Percentiles rank a stretch among this genome's conserved stretches.
Conservation (phyloP, 371 early-diverging fungal genomes). For the Cokeromyces recurvatus region DNA sequence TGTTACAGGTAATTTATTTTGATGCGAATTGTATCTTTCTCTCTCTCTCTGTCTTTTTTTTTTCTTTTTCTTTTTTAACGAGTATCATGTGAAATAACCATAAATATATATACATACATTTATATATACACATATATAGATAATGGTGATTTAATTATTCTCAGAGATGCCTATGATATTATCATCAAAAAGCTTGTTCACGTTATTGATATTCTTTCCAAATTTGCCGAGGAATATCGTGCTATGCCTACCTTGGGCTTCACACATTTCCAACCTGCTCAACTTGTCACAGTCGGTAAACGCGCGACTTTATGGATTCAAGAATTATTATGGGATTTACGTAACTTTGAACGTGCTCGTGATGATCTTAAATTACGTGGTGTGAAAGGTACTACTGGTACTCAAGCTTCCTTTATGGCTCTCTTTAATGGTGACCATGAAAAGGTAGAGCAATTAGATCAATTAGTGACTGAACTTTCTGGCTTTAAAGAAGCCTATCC, state of each 20-base stretch:
- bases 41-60: too few relatives aligned
- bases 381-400: slow-evolving; percentile 98
- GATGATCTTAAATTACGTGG: slow-evolving; percentile 91
- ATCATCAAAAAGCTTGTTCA: slow-evolving; percentile 84
- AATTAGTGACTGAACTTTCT: slow-evolving; percentile 82
- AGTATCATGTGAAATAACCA: too few relatives aligned
- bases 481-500: slow-evolving; percentile 85
- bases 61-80: too few relatives aligned
- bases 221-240: slow-evolving; percentile 78
- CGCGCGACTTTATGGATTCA: slow-evolving; percentile 95
- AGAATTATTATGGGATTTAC: slow-evolving; percentile 93
- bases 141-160: slow-evolving; percentile 93
- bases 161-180: slow-evolving; percentile 91
- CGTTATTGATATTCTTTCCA: slow-evolving; percentile 73
- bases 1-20: slow-evolving; percentile 62
- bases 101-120: not conserved
- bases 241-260: slow-evolving; percentile 94
- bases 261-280: slow-evolving; percentile 98
- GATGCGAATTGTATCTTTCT: too few relatives aligned
- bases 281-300: slow-evolving; percentile 97
- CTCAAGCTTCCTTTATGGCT: slow-evolving; percentile 95
- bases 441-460: slow-evolving; percentile 90
- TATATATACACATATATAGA: slow-evolving; percentile 39
- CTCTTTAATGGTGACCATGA: slow-evolving; percentile 93
- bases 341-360: slow-evolving; percentile 88